Conservation (phyloP, 345 rosid genomes). For the Erysimum cheiranthoides region DNA sequence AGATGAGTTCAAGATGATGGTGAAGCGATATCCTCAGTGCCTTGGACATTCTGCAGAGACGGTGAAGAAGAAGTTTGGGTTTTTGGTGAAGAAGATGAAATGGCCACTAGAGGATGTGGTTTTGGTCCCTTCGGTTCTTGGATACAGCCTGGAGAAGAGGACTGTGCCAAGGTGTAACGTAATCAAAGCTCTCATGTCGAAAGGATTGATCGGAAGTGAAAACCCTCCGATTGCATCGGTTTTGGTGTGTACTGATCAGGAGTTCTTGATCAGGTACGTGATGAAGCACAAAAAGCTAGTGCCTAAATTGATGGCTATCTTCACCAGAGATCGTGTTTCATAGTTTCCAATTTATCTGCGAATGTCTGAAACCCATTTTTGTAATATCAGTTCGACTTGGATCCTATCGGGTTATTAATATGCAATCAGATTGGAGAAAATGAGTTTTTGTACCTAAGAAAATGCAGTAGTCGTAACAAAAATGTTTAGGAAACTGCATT, state of each 20-base stretch:
- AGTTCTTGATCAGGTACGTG: conserved; percentile 15
- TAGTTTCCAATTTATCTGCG: not conserved
- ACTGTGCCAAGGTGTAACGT: conserved; percentile 46
- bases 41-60: conserved; percentile 2
- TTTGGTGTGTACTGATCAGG: conserved; percentile 6
- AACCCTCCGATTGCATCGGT: conserved; percentile 18
- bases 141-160: conserved; percentile 45
- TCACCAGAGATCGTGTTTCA: not conserved
- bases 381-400: conserved; percentile 9
- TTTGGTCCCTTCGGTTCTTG: conserved; percentile 18
- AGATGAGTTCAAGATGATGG: conserved; percentile 7
- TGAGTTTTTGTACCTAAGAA: not conserved
- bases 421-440: not conserved
- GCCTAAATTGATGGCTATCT: conserved; percentile 20
- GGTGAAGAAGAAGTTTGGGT: conserved; percentile 25
- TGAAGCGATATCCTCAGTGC: conserved; percentile 28
- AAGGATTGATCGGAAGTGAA: conserved; percentile 23
- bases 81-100: conserved; percentile 46
- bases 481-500: not conserved
- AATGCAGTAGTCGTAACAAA: not conserved
- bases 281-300: conserved; percentile 10
- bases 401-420: not conserved
- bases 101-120: conserved; percentile 33
- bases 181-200: conserved; percentile 29
- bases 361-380: conserved; percentile 2